A percentile compares a stretch with the other conserved stretches of the same genome.
Evolutionary conservation across 495 filamentous ascomycete genomes (phyloP).

Genomic region (Aeminium ludgeri): DNA sequence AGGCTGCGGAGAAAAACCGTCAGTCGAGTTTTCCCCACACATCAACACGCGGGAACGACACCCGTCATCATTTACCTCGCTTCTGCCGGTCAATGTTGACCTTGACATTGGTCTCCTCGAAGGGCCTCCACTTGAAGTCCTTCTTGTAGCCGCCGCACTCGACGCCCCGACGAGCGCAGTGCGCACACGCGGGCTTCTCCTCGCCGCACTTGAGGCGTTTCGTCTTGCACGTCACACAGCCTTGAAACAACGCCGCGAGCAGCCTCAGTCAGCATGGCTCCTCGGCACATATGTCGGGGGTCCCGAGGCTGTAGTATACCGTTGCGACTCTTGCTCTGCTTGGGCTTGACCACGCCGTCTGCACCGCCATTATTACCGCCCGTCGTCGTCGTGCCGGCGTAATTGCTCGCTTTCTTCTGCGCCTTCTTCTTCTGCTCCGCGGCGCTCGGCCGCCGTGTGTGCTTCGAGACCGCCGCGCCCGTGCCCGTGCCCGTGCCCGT

Average conservation of each 20-base stretch:
- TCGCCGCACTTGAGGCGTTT: conserved; percentile 75
- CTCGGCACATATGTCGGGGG: neutral
- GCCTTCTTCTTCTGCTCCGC: conserved; percentile 15
- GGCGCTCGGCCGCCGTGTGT: conserved; percentile 6
- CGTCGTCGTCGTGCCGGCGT: neutral
- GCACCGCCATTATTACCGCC: conserved; percentile 5
- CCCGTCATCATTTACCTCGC: conserved; percentile 6
- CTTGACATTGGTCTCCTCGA: conserved; percentile 38
- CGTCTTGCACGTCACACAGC: conserved; percentile 66
- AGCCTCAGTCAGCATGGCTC: conserved; percentile 20
- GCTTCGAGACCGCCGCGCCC: conserved; percentile 21
- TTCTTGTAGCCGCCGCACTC: conserved; percentile 66
- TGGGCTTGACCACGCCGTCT: conserved; percentile 36
- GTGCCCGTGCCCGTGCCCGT: too few species aligned
- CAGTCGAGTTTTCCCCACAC: too few species aligned
- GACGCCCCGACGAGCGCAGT: conserved; percentile 55
- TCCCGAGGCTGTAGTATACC: conserved; percentile 31
- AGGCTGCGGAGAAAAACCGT: too few species aligned
- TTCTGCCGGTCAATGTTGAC: conserved; percentile 10
- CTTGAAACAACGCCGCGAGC: too few species aligned
- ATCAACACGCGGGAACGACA: too few species aligned
- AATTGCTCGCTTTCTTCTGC: conserved; percentile 3
- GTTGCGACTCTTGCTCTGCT: conserved; percentile 73
- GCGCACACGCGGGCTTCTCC: conserved; percentile 55
- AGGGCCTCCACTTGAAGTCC: conserved; percentile 70